Base-by-base conservation (phyloP, 139 green algal genomes). In the Zygnema cylindricum region DNA sequence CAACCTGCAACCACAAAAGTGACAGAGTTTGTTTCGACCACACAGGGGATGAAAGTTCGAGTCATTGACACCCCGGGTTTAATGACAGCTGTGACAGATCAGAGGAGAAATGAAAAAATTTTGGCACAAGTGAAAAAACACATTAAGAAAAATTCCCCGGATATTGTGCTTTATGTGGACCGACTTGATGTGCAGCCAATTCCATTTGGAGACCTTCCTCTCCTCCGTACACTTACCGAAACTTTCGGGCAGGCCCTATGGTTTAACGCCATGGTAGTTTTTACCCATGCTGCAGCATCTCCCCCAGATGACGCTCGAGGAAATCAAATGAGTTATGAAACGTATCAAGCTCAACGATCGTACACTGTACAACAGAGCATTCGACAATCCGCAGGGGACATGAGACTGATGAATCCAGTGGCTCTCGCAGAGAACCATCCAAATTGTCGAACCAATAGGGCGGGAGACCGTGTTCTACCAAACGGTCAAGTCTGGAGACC, bases 11-110 rank as follows among this genome's bases (percentile, higher is more conserved):
- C 93, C 11, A 93, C 54, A 11, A 78, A 93, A 82, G 93, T 95
- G 75, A 79, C 86, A 36, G 84, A 93, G 69, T 49, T 94, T 11
- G 73, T 77, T 1, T 93, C 93, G 25, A 91, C 90, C 2, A 81
- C 96, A 33, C 82, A 88, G 0, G 95, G 95, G 40, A 93, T 96
- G 55, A 88, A 76, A 0, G 33, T 98, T 54, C 90, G 91, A 43
- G 93, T 98, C 75, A 97, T 98, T 71, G 95, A 98, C 91, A 96
- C 95, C 0, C 95, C 95, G 1, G 95, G 95, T 22, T 91, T 98
- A 82, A 77, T 94, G 82, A 43, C 93, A 23, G 93, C 89, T 11
- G 82, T 92, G 32, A 69, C 55, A 38, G 85, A 90, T 49, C 38
- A 71, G n/a, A 87, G 36, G 69, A 71, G 86, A 86, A 97, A 96